These are phyloP conservation scores for Lactarius akahatsu DNA, from an alignment of 768 basidiomycete genomes.

Conservation along the genomic window DNA sequence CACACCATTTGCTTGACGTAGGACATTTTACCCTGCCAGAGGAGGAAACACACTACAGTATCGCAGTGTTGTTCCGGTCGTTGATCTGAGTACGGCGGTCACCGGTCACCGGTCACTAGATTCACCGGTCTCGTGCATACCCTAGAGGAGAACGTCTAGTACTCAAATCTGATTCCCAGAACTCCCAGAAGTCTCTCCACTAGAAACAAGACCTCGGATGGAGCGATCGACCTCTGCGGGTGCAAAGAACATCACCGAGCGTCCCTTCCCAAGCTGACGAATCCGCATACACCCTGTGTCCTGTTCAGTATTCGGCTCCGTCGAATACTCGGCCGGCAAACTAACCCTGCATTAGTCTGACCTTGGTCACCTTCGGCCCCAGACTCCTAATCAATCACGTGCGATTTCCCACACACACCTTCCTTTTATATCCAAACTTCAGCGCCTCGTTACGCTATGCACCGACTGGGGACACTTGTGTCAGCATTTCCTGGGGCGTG, in stretches of 20 bases:
- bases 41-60: too few species aligned
- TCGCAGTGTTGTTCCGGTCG: too few species aligned
- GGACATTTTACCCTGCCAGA: too few species aligned
- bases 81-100: too few species aligned
- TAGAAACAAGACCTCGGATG: slow-evolving; percentile 12
- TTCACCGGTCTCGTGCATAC: slow-evolving; percentile 24
- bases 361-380: slow-evolving; percentile 53
- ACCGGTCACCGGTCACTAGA: background rate
- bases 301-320: background rate
- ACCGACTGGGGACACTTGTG: too few species aligned
- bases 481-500: too few species aligned
- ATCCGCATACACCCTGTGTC: slow-evolving; percentile 25
- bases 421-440: too few species aligned
- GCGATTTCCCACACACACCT: too few species aligned
- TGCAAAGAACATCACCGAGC: slow-evolving; percentile 26
- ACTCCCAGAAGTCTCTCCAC: background rate
- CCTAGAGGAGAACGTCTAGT: slow-evolving; percentile 24
- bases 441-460: too few species aligned
- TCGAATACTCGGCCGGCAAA: background rate
- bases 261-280: slow-evolving; percentile 25
- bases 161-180: background rate
- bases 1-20: too few species aligned
- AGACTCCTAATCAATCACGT: too few species aligned
- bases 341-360: slow-evolving; percentile 50
- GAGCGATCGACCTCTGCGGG: slow-evolving; percentile 19